phyloP scores from a whole-genome alignment of 306 rosid species.

The Pyrus communis region DNA sequence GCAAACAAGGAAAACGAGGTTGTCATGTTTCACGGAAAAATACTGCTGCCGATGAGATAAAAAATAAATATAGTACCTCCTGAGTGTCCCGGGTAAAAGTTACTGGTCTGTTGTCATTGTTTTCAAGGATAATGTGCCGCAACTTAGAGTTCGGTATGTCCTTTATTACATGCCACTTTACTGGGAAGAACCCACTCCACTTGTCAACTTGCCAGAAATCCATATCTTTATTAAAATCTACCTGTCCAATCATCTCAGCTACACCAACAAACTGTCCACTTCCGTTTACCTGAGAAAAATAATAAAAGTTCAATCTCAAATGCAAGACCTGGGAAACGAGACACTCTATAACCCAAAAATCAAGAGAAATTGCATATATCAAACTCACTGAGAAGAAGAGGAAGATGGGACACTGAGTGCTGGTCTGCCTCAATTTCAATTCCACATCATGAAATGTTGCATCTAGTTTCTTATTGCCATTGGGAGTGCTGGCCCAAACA shows the following conservation, averaged over 20 bases:
- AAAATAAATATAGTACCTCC: slow-evolving; percentile 43
- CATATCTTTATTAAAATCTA: slow-evolving; percentile 73
- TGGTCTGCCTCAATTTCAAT: slow-evolving; percentile 39
- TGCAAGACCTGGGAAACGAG: not conserved
- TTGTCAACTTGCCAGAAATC: slow-evolving; percentile 69
- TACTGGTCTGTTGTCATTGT: slow-evolving; percentile 59
- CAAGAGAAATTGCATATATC: not conserved
- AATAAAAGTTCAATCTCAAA: not conserved
- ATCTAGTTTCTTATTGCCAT: slow-evolving; percentile 67
- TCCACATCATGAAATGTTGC: slow-evolving; percentile 53
- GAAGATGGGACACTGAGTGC: slow-evolving; percentile 50
- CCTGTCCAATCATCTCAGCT: slow-evolving; percentile 76
- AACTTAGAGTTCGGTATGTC: slow-evolving; percentile 65
- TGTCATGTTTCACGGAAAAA: not conserved
- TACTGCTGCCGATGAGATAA: not conserved
- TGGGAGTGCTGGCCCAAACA: slow-evolving; percentile 84
- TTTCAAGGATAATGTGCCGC: slow-evolving; percentile 57
- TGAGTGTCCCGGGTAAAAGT: slow-evolving; percentile 82
- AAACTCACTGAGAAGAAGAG: slow-evolving; percentile 85
- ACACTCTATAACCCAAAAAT: not conserved
- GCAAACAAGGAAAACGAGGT: not conserved
- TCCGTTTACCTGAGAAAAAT: slow-evolving; percentile 55
- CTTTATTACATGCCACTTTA: slow-evolving; percentile 71
- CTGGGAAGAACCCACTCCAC: slow-evolving; percentile 80
- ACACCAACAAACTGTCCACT: slow-evolving; percentile 84